Evolutionary conservation across 768 basidiomycete genomes (phyloP), one percentile per base, ranked within the genome.

Genomic region (Amanita brunnescens): DNA sequence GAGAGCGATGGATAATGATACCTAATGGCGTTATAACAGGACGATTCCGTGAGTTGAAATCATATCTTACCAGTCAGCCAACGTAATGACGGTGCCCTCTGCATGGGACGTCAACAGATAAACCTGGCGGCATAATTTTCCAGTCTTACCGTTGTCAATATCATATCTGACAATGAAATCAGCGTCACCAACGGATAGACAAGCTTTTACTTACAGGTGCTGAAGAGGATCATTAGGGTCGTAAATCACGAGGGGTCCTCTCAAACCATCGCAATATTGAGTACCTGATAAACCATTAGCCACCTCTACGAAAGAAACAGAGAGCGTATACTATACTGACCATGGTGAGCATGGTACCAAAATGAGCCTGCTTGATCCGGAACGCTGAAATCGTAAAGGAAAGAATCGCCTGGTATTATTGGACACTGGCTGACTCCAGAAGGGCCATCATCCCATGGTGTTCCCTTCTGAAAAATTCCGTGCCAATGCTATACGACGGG

Each of bases 11-110:
- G 61, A 6, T 21, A 29, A 41, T 70, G 75, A 55, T 72, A 77
- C 70, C 67, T 73, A 45, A 29, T 12, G 13, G 7, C n/a, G 13
- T 39, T 38, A 29, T n/a, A n/a, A 8, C 9, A 6, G 26, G 10
- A 3, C 26, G 7, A 14, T 16, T 9, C 13, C 9, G 21, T 23
- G 13, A 13, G 20, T 24, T 6, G 23, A 5, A 26, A 16, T n/a
- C 6, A 38, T 7, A 7, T 2, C 54, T 32, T 53, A 75, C 77
- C 77, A 79, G 46, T 79, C 78, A 1, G 74, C 63, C 20, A 79
- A 63, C 0, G 77, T 77, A 50, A 79, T 75, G 3, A 79, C 59
- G 0, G 77, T 78, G 8, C 47, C 34, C 38, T 61, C 61, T 61
- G 33, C 9, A 10, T 16, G 23, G 23, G 12, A 2, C n/a, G 35